Evolutionary conservation across 2,329 filamentous ascomycete species (phyloP).

Genomic region (Phyllosticta paracitricarpa): DNA sequence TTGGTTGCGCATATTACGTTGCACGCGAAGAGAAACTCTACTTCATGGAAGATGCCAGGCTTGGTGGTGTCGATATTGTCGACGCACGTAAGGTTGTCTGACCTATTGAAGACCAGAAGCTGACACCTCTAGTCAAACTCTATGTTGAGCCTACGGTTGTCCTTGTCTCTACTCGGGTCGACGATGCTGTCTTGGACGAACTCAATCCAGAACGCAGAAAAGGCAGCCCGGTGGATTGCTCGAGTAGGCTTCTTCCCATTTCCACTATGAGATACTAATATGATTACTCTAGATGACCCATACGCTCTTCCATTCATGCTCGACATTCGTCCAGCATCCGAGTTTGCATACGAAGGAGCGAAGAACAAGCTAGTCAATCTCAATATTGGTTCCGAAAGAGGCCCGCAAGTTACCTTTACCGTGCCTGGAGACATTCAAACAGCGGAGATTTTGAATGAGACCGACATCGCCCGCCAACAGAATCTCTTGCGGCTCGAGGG

Average conservation of each 20-base stretch:
- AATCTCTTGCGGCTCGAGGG: conserved; percentile 59
- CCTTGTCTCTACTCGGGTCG: conserved; percentile 46
- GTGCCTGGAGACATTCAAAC: conserved; percentile 46
- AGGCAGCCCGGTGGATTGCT: conserved; percentile 20
- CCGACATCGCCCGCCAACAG: conserved; percentile 46
- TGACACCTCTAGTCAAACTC: conserved; percentile 41
- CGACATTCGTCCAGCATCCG: conserved; percentile 57
- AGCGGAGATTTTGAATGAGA: conserved; percentile 15
- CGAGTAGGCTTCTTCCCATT: conserved; percentile 12
- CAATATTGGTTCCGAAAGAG: conserved; percentile 39
- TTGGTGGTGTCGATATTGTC: conserved; percentile 55
- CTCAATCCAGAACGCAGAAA: conserved; percentile 35
- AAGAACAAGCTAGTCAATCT: conserved; percentile 56
- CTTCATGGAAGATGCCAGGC: conserved; percentile 65
- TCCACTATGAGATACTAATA: neutral
- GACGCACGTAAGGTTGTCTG: conserved; percentile 30
- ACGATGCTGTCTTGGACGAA: conserved; percentile 36
- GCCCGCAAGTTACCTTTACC: conserved; percentile 46
- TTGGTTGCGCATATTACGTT: conserved; percentile 80
- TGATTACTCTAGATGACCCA: conserved; percentile 30
- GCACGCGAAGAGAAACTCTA: conserved; percentile 59
- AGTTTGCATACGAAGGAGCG: conserved; percentile 61
- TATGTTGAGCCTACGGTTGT: conserved; percentile 54
- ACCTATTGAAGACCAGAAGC: neutral
- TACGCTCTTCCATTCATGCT: conserved; percentile 51